Evolutionary conservation across 169 alveolate species (phyloP), one percentile per base, ranked within the genome.

Genomic region (Plasmodium sp.): DNA sequence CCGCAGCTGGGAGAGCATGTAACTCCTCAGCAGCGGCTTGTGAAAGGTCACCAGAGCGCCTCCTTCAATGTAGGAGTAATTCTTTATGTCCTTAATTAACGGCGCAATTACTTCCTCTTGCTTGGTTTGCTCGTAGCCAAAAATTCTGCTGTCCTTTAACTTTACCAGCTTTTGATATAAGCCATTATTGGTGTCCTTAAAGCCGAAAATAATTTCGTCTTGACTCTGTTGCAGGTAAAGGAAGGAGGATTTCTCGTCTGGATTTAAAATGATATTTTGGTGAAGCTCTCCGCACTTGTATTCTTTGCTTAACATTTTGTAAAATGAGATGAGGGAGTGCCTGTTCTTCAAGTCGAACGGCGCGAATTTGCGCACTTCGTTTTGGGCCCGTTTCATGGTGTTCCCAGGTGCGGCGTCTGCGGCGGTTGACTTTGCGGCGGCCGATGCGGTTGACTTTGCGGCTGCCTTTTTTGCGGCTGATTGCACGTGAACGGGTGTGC

Each of bases 1-100:
- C 34, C 80, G 71, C 22, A 88, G 18, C 41, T 88, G 84, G 14
- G 82, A 18, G 22, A 27, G 51, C 7, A 88, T n/a, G 56, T 58
- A 88, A 77, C 67, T 80, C 18, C 27, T 88, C 4, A 88, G 73
- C 14, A 88, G 48, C 9, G 81, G 33, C 62, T 88, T 88, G 71
- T 88, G 72, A 67, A 88, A 80, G n/a, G 90, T 80, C 4, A 88
- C 73, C 3, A 80, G 3, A 31, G 90, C 94, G 5, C 94, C 94
- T 80, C 94, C 94, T 62, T 88, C 83, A 9, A 88, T 88, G 54
- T 88, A 88, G 7, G 94, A 88, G 67, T 88, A 88, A 45, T 88
- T 88, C 80, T 88, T 58, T 27, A 88, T 88, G 18, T 88, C 83
- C 56, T 88, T 88, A 88, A 88, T 88, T 71, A 88, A 43, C 33